phyloP scores from a whole-genome alignment of 306 rosid species.

The Urtica urens region DNA sequence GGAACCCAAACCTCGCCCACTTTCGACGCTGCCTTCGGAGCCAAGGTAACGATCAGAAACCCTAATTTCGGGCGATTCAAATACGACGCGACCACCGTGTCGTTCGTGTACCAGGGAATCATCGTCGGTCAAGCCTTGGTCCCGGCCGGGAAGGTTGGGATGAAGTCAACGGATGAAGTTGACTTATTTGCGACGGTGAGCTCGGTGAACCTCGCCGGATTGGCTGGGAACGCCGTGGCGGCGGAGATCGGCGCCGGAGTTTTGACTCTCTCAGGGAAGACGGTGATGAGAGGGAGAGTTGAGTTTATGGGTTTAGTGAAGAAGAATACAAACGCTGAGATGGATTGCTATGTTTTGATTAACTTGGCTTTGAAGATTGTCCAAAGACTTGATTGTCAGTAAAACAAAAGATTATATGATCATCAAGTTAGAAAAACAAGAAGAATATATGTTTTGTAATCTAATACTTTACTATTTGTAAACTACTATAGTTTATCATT shows the following conservation, averaged over 20 bases:
- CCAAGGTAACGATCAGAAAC: neutral
- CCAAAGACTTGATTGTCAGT: constrained; percentile 11
- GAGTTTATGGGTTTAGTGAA: constrained; percentile 1
- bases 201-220: neutral
- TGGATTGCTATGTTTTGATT: neutral
- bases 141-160: neutral
- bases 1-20: neutral
- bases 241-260: neutral
- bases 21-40: neutral
- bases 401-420: too few species aligned
- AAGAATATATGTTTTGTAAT: too few species aligned
- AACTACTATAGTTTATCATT: too few species aligned
- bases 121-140: neutral
- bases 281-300: constrained; percentile 2
- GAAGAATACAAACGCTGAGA: constrained; percentile 1
- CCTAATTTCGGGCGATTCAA: constrained; percentile 3
- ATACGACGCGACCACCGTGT: neutral
- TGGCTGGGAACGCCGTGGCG: neutral
- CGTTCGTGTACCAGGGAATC: constrained; percentile 5
- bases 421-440: too few species aligned
- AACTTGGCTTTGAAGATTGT: neutral
- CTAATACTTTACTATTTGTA: too few species aligned
- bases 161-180: neutral
- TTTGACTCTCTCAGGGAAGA: neutral
- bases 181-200: neutral